A percentile compares a stretch with the other conserved stretches of the same genome.
Evolutionary conservation across 495 filamentous ascomycete species (phyloP).

Genomic region (Aspergillus haitiensis): DNA sequence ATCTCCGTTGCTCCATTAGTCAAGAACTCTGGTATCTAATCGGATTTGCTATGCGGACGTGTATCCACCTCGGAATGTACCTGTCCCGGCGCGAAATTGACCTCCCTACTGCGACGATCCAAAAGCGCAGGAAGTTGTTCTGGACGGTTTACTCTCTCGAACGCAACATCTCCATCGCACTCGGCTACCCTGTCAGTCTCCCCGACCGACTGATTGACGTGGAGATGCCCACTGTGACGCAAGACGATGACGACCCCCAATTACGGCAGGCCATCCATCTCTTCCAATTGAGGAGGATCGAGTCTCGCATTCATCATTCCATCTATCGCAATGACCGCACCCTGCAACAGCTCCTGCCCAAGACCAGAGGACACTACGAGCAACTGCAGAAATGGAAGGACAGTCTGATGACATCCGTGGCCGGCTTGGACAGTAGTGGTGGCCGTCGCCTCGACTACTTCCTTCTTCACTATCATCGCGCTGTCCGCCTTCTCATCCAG

Average conservation of each 20-base stretch:
- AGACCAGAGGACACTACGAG: conserved; percentile 49
- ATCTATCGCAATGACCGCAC: conserved; percentile 55
- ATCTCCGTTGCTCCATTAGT: conserved; percentile 51
- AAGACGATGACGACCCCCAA: conserved; percentile 46
- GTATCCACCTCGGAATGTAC: conserved; percentile 54
- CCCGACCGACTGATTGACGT: conserved; percentile 52
- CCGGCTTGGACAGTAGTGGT: conserved; percentile 29
- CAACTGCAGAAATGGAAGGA: conserved; percentile 54
- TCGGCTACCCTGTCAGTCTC: conserved; percentile 54
- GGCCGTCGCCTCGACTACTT: conserved; percentile 44
- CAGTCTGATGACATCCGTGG: conserved; percentile 37
- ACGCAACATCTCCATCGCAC: conserved; percentile 49
- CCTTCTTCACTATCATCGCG: conserved; percentile 53
- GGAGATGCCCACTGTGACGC: conserved; percentile 28
- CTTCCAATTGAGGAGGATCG: conserved; percentile 50
- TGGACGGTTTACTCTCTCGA: conserved; percentile 58
- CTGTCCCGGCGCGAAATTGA: conserved; percentile 48
- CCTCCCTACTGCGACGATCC: conserved; percentile 46
- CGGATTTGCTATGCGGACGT: conserved; percentile 54
- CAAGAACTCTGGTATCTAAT: conserved; percentile 60
- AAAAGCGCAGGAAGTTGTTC: conserved; percentile 51
- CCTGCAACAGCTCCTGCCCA: conserved; percentile 43
- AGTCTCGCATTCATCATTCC: conserved; percentile 54
- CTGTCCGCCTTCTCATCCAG: conserved; percentile 52
- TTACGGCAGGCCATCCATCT: conserved; percentile 47